Evolutionary conservation across 805 yeast species (phyloP).

Genomic region (Spathaspora arborariae): DNA sequence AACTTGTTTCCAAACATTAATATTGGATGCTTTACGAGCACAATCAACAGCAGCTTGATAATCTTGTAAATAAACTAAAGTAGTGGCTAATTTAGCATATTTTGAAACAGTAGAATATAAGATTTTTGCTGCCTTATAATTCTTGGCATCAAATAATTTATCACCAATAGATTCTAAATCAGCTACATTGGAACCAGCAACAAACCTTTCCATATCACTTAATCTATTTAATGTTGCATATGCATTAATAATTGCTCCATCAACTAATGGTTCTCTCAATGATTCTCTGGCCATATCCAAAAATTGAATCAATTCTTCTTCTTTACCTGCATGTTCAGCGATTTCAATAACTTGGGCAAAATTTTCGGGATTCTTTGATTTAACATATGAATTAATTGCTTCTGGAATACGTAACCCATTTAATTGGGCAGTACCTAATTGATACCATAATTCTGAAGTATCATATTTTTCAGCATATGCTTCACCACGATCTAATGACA

Average conservation of each 20-base stretch:
- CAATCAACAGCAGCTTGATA: conserved; percentile 97
- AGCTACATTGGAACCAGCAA: conserved; percentile 87
- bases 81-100: conserved; percentile 95
- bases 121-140: conserved; percentile 90
- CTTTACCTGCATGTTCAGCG: conserved; percentile 92
- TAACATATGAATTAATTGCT: conserved; percentile 86
- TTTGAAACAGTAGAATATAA: conserved; percentile 83
- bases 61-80: conserved; percentile 86
- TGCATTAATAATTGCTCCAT: conserved; percentile 84
- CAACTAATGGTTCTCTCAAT: conserved; percentile 86
- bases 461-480: conserved; percentile 88
- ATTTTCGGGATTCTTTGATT: conserved; percentile 87
- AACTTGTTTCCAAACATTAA: conserved; percentile 95
- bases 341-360: conserved; percentile 90
- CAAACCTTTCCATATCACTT: conserved; percentile 78
- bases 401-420: conserved; percentile 90
- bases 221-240: conserved; percentile 77
- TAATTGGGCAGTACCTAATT: conserved; percentile 92
- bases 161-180: conserved; percentile 92
- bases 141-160: conserved; percentile 70
- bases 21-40: conserved; percentile 95
- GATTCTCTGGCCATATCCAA: conserved; percentile 89
- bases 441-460: conserved; percentile 86
- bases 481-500: conserved; percentile 94
- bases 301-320: conserved; percentile 84